These are phyloP conservation scores for Stenogyne calaminthoides DNA, from an alignment of 305 asterid species.

Conservation along the genomic window DNA sequence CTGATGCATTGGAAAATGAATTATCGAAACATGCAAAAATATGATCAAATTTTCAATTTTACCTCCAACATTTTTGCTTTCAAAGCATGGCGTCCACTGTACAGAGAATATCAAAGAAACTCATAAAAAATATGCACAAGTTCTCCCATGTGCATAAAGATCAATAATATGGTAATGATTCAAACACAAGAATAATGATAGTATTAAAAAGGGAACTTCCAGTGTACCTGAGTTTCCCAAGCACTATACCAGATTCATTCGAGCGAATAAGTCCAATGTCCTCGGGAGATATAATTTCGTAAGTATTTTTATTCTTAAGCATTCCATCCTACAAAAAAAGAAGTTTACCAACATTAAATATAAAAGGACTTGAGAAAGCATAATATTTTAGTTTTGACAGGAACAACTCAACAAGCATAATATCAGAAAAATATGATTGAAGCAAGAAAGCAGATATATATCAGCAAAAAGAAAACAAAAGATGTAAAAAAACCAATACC, in stretches of 20 bases:
- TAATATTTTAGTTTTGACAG: background rate
- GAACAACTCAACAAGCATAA: background rate
- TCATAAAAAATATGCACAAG: background rate
- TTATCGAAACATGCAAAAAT: conserved; percentile 12
- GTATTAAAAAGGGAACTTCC: background rate
- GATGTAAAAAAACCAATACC: background rate
- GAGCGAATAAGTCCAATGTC: conserved; percentile 92
- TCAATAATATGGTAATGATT: background rate
- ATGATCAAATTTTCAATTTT: background rate
- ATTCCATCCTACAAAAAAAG: conserved; percentile 75
- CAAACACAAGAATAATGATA: background rate
- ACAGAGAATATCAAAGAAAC: conserved; percentile 28
- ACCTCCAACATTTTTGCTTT: conserved; percentile 84
- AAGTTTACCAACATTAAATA: background rate
- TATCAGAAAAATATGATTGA: background rate
- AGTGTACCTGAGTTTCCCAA: conserved; percentile 90
- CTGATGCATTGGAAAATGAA: conserved; percentile 13
- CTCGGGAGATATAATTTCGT: conserved; percentile 94
- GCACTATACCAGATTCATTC: conserved; percentile 94
- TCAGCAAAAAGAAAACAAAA: background rate
- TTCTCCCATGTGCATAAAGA: background rate
- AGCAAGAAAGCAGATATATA: background rate
- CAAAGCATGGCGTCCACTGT: conserved; percentile 93
- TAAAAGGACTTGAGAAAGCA: background rate
- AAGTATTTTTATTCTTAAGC: conserved; percentile 88